These are phyloP conservation scores for Sugiyamaella marilandica DNA, from an alignment of 805 yeast species.

Conservation along the genomic window DNA sequence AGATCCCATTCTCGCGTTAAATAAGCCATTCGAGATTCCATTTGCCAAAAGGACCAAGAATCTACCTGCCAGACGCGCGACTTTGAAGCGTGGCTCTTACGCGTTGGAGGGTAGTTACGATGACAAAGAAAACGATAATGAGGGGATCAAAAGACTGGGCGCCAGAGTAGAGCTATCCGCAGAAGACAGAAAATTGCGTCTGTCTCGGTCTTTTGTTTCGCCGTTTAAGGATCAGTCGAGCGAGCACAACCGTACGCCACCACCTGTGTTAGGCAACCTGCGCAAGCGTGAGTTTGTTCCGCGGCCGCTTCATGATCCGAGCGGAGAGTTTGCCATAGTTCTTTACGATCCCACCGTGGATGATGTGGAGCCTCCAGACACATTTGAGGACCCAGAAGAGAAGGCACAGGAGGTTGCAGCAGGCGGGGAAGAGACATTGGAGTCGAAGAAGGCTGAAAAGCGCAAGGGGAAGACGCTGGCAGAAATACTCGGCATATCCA, in stretches of 20 bases:
- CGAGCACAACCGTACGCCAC: slow-evolving; percentile 35
- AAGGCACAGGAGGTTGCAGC: slow-evolving; percentile 14
- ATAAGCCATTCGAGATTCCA: slow-evolving; percentile 18
- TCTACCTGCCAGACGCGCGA: slow-evolving; percentile 1
- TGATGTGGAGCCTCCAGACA: slow-evolving; percentile 25
- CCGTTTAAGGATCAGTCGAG: slow-evolving; percentile 18
- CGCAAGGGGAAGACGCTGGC: slow-evolving; percentile 37
- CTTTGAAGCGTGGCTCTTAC: slow-evolving; percentile 4
- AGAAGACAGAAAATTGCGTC: not conserved
- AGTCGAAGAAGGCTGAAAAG: slow-evolving; percentile 21
- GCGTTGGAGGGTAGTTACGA: not conserved
- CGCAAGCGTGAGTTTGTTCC: slow-evolving; percentile 69
- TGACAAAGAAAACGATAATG: not conserved
- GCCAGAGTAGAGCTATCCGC: not conserved
- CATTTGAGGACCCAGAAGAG: slow-evolving; percentile 24
- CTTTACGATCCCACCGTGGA: slow-evolving; percentile 94
- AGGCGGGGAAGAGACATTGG: slow-evolving; percentile 25
- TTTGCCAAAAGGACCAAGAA: not conserved
- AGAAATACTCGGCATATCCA: slow-evolving; percentile 68
- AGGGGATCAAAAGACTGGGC: slow-evolving; percentile 4
- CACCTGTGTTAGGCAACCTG: slow-evolving; percentile 83
- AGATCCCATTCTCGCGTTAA: slow-evolving; percentile 13
- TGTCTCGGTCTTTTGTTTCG: not conserved
- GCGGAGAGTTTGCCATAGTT: slow-evolving; percentile 88
- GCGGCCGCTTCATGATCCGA: slow-evolving; percentile 90